phyloP scores from a whole-genome alignment of 1,284 basidiomycete genomes.

The Rhodotorula sp. region DNA sequence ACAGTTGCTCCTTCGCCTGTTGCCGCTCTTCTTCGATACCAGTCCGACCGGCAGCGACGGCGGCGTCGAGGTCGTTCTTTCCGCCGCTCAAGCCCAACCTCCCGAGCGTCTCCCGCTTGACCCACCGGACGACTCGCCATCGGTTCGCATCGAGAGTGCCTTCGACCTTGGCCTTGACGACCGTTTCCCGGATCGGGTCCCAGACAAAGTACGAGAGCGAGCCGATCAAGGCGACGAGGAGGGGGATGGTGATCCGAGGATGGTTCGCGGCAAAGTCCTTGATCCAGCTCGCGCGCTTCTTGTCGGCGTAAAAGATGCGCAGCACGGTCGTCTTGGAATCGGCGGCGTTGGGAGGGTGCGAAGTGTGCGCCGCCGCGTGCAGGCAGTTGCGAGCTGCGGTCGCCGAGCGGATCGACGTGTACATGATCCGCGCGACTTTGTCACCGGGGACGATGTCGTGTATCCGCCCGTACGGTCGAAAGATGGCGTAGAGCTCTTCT shows the following conservation, averaged over 20 bases:
- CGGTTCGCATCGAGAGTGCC: slow-evolving; percentile 68
- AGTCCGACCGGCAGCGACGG: slow-evolving; percentile 4
- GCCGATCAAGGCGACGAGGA: slow-evolving; percentile 82
- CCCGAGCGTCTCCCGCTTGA: slow-evolving; percentile 46
- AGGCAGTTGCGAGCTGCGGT: slow-evolving; percentile 80
- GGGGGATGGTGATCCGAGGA: slow-evolving; percentile 79
- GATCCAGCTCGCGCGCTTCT: slow-evolving; percentile 58
- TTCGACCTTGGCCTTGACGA: slow-evolving; percentile 76
- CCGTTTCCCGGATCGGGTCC: slow-evolving; percentile 82
- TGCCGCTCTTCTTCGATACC: slow-evolving; percentile 42
- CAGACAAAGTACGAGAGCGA: slow-evolving; percentile 86
- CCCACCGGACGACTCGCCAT: slow-evolving; percentile 41
- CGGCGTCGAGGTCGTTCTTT: not conserved
- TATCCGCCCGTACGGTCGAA: slow-evolving; percentile 79
- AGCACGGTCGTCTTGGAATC: slow-evolving; percentile 25
- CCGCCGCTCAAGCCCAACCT: slow-evolving; percentile 20
- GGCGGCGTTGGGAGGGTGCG: slow-evolving; percentile 28
- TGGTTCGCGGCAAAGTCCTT: slow-evolving; percentile 80
- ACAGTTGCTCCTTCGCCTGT: slow-evolving; percentile 68
- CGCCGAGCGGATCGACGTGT: slow-evolving; percentile 65
- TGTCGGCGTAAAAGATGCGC: slow-evolving; percentile 41
- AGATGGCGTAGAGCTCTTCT: slow-evolving; percentile 39
- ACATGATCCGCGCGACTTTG: slow-evolving; percentile 64
- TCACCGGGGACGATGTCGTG: slow-evolving; percentile 63
- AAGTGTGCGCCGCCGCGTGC: slow-evolving; percentile 62